Evolutionary conservation across 179 eudicot genomes (phyloP), one percentile per base, ranked within the genome.

Genomic region (Actinidia polygama): DNA sequence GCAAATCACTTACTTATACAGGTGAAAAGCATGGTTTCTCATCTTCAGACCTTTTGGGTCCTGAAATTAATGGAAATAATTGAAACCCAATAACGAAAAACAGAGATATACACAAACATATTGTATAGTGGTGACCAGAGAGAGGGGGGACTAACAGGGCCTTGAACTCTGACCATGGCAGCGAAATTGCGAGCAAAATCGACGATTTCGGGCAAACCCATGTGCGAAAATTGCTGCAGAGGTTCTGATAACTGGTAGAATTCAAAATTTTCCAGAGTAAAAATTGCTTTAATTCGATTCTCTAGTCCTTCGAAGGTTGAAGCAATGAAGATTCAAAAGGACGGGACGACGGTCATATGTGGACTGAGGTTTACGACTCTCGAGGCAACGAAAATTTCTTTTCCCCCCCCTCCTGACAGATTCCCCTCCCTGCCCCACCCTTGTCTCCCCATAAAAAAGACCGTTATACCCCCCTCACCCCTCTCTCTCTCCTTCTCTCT

Each of bases 1-100:
- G 51, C 72, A 9, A 10, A 58, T 26, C 24, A 88, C 92, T 87
- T 85, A 96, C 99, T 87, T 80, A 81, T 92, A 90, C 30, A 88
- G 93, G 68, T 96, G 99, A 84, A 93, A 96, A 81, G 99, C 99
- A 73, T 93, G 97, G 24, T 89, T 94, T 86, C 91, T 89, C 96
- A 94, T 92, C 92, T 96, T 96, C 63, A 96, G 82, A 40, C 99
- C 96, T 84, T 94, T 96, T 23, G 99, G 99, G 84, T 96, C 99
- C 99, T 96, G 92, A 82, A 87, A 81, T 70, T 64, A 40, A 86
- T 26, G 59, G 67, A 40, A 16, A 54, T 44, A 14, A 24, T 72
- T 18, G 7, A 14, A 47, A 76, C 77, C 64, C 79, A 50, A 8
- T n/a, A 36, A 30, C 23, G 47, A 81, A 1, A 80, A 69, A 16